Evolutionary conservation across 2,329 filamentous ascomycete species (phyloP), one percentile per base, ranked within the genome.

Genomic region (Colletotrichum euphorbiae): DNA sequence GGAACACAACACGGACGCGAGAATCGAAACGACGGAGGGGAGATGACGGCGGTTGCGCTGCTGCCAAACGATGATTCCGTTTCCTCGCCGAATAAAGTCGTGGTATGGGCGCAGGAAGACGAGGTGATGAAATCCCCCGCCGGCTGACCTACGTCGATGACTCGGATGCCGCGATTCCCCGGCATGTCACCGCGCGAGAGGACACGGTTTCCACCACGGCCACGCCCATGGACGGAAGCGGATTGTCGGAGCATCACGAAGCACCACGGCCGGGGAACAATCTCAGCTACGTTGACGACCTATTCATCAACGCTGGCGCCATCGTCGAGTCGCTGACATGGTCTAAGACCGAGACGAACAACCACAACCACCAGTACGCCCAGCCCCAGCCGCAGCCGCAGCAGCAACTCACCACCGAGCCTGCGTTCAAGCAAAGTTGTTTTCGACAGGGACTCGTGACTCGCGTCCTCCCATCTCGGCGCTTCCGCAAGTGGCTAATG

Each of bases 41-140:
- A 46, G 43, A 6, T n/a, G 5, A 24, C 19, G 17, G 8, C 43
- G 3, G 43, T 46, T 46, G 43, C 43, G 11, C 43, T 7, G 17
- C 43, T 15, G 2, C 43, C 17, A 46, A 46, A 19, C 4, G 11
- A 4, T 21, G 43, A 21, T 12, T 46, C 0, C n/a, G 17, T 7
- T 21, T 46, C 43, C 43, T 46, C 43, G 43, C 43, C 11, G 43
- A 46, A 46, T 8, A 46, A 46, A 4, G 17, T 46, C 11, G 43
- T 46, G 5, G n/a, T 15, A 46, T 46, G 43, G 43, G 43, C 43
- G 43, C 43, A 21, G 43, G 43, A 46, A 11, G 17, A 46, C 17
- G 43, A 46, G 43, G 43, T 46, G 43, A 46, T 46, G 43, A 46
- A n/a, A 46, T 46, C 17, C 43, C 43, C 11, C 11, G 43, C 43